Evolutionary conservation across 495 filamentous ascomycete species (phyloP), one percentile per base, ranked within the genome.

Genomic region (Penicillium waksmanii): DNA sequence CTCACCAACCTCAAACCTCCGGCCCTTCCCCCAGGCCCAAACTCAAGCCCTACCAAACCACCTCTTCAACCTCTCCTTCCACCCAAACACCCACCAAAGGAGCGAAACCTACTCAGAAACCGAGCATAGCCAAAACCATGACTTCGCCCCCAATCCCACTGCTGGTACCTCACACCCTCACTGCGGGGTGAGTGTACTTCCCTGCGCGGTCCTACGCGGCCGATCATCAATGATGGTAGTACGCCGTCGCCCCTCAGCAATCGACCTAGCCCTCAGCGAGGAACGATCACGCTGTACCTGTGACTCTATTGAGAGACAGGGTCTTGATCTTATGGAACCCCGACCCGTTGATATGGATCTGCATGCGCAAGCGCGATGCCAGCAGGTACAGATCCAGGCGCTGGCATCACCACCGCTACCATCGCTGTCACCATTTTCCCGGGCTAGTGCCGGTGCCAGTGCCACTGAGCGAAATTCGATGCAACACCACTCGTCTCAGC

Each of bases 271-370:
- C 5, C 67, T 81, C 21, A 72, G 64, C 42, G 77, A 77, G 36
- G 78, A 81, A 60, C 77, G 73, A 0, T 70, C 66, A 15, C 73
- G 76, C 3, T 77, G 72, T 38, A 66, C 71, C 33, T 70, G 61
- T 31, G 69, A 78, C 42, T 53, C 68, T 0, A 75, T 77, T 58
- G 77, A 79, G 54, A 55, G 77, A 1, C 61, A 76, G 61, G 77
- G 78, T 2, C 54, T 81, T 43, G 68, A 73, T 43, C 62, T 81
- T n/a, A 74, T 81, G 71, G 78, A 81, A 62, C 78, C 78, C 3
- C 62, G 77, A 33, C 76, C 77, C 0, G 73, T 78, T 12, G 76
- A 77, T 35, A 67, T 69, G 64, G 66, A 70, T 53, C 21, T 64
- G 47, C 58, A 68, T 50, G 64, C 54, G 44, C 54, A 59, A 8